phyloP scores from a whole-genome alignment of 1,284 basidiomycete genomes.

The Trichosporon asahii region DNA sequence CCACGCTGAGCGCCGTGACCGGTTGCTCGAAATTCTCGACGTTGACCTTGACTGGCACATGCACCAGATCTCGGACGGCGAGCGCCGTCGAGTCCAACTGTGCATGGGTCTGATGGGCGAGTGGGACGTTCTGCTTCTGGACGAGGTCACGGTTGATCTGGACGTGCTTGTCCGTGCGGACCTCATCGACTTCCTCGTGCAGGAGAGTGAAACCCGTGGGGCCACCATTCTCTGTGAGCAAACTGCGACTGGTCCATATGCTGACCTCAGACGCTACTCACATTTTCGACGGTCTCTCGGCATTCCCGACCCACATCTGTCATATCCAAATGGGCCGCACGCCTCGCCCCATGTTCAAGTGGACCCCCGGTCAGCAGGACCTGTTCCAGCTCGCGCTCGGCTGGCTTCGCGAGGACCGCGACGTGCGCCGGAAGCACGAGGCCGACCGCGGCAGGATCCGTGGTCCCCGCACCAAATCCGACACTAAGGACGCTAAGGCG shows the following conservation, averaged over 20 bases:
- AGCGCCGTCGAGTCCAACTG: slow-evolving; percentile 87
- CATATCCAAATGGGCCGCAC: slow-evolving; percentile 77
- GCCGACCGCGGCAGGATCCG: slow-evolving; percentile 60
- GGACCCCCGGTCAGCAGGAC: slow-evolving; percentile 59
- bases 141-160: slow-evolving; percentile 98
- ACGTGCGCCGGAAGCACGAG: slow-evolving; percentile 60
- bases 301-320: slow-evolving; percentile 83
- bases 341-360: slow-evolving; percentile 63
- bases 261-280: slow-evolving; percentile 71
- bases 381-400: slow-evolving; percentile 71
- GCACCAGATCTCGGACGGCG: slow-evolving; percentile 86
- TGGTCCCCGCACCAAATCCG: slow-evolving; percentile 59
- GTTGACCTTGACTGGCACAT: slow-evolving; percentile 79
- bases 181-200: slow-evolving; percentile 78
- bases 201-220: slow-evolving; percentile 73
- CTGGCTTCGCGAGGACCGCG: slow-evolving; percentile 81
- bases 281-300: slow-evolving; percentile 84
- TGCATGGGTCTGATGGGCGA: slow-evolving; percentile 95
- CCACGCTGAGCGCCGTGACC: slow-evolving; percentile 82
- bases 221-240: slow-evolving; percentile 85
- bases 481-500: slow-evolving; percentile 66
- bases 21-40: slow-evolving; percentile 84
- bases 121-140: slow-evolving; percentile 89
- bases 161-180: slow-evolving; percentile 94
- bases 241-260: neutral